These are phyloP conservation scores for Paracoccidioides lutzii DNA, from an alignment of 2,329 filamentous ascomycete species.

Conservation along the genomic window DNA sequence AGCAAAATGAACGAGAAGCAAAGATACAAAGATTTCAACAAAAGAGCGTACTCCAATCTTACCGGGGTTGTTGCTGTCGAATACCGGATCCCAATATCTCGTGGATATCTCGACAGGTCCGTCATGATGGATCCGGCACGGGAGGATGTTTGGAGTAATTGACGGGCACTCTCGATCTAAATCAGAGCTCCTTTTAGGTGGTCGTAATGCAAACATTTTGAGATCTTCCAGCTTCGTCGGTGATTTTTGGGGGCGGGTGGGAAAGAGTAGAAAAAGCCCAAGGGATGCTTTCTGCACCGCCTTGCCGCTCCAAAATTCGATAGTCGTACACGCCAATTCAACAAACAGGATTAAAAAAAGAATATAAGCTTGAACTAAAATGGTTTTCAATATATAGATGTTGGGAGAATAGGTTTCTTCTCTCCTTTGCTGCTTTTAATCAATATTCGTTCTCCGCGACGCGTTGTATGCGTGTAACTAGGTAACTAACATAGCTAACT, in stretches of 20 bases:
- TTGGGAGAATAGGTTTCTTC: background rate
- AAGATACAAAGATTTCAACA: background rate
- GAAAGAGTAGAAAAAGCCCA: background rate
- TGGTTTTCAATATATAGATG: background rate
- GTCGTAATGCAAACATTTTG: slow-evolving; percentile 1
- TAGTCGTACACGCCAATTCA: too few relatives aligned
- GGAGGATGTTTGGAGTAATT: slow-evolving; percentile 57
- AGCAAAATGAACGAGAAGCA: background rate
- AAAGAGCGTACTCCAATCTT: background rate
- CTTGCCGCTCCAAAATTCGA: too few relatives aligned
- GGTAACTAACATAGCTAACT: background rate
- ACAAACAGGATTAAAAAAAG: too few relatives aligned
- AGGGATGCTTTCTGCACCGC: too few relatives aligned
- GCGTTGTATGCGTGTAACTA: background rate
- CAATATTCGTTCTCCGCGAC: background rate
- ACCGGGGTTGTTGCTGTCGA: slow-evolving; percentile 29
- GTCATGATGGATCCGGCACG: slow-evolving; percentile 67
- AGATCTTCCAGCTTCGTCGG: background rate
- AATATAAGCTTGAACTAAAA: too few relatives aligned
- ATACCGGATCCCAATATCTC: slow-evolving; percentile 57
- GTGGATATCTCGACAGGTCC: slow-evolving; percentile 53
- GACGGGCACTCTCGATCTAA: background rate
- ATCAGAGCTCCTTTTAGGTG: background rate
- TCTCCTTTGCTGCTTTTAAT: background rate
- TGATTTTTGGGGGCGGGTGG: background rate